Evolutionary conservation across 192 early-diverging fungal genomes (phyloP).

Genomic region (Backusella sp.): DNA sequence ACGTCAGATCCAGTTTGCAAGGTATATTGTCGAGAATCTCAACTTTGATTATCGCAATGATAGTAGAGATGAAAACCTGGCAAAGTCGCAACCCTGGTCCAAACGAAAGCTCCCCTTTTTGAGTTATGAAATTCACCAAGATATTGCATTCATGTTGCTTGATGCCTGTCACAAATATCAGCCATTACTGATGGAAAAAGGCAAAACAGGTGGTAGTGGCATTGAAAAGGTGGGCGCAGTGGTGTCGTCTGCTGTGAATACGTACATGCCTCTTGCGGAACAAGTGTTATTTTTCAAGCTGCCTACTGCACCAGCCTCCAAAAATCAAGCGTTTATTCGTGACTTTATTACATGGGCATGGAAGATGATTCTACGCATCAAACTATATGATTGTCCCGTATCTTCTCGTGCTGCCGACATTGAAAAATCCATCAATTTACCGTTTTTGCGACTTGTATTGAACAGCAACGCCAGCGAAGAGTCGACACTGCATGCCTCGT

Average conservation of each 20-base stretch:
- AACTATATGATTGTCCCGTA: constrained; percentile 10
- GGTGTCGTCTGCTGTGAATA: not conserved
- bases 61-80: not conserved
- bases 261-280: constrained; percentile 10
- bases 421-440: not conserved
- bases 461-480: constrained; percentile 26
- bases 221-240: not conserved
- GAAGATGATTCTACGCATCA: not conserved
- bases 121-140: constrained; percentile 24
- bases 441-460: not conserved
- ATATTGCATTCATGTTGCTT: constrained; percentile 35
- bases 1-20: constrained; percentile 21
- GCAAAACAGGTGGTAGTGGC: not conserved
- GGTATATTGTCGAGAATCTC: constrained; percentile 29
- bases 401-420: constrained; percentile 10
- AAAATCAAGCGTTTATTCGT: not conserved
- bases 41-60: constrained; percentile 20
- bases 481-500: constrained; percentile 31
- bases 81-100: constrained; percentile 23
- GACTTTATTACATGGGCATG: constrained; percentile 4
- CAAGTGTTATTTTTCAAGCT: not conserved
- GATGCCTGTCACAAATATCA: constrained; percentile 33
- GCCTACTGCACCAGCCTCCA: not conserved
- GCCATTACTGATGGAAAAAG: constrained; percentile 7
- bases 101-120: constrained; percentile 20